These are phyloP conservation scores for Kwoniella newhampshirensis DNA, from an alignment of 768 basidiomycete genomes.

Conservation along the genomic window DNA sequence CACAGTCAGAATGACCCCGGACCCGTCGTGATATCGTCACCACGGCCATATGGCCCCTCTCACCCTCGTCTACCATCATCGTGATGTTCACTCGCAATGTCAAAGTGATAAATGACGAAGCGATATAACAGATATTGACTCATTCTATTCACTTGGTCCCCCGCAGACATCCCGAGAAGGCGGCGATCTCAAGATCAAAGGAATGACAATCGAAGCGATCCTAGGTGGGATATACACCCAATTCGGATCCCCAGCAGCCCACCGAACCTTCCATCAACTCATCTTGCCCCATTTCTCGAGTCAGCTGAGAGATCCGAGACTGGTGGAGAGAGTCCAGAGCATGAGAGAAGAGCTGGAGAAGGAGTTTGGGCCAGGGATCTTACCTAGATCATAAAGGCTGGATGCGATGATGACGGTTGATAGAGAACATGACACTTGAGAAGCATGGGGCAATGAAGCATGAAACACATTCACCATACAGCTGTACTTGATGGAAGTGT, in stretches of 20 bases:
- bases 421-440: too few relatives aligned
- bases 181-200: constrained; percentile 31
- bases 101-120: too few relatives aligned
- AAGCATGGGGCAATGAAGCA: too few relatives aligned
- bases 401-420: too few relatives aligned
- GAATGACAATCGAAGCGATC: constrained; percentile 38
- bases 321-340: constrained; percentile 31
- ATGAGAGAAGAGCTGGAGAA: constrained; percentile 17
- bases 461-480: too few relatives aligned
- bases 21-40: too few relatives aligned
- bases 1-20: too few relatives aligned
- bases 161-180: constrained; percentile 28
- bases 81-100: too few relatives aligned
- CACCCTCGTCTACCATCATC: too few relatives aligned
- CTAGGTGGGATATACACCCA: constrained; percentile 40
- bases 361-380: constrained; percentile 20
- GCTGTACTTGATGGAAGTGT: too few relatives aligned
- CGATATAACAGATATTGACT: neutral
- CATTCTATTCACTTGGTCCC: neutral
- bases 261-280: constrained; percentile 48
- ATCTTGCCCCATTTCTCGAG: constrained; percentile 38
- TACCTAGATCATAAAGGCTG: neutral
- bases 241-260: constrained; percentile 48
- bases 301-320: constrained; percentile 39
- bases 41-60: too few relatives aligned